Conservation (phyloP, 176 grass and related monocot genomes). For the Phoenix roebelenii region DNA sequence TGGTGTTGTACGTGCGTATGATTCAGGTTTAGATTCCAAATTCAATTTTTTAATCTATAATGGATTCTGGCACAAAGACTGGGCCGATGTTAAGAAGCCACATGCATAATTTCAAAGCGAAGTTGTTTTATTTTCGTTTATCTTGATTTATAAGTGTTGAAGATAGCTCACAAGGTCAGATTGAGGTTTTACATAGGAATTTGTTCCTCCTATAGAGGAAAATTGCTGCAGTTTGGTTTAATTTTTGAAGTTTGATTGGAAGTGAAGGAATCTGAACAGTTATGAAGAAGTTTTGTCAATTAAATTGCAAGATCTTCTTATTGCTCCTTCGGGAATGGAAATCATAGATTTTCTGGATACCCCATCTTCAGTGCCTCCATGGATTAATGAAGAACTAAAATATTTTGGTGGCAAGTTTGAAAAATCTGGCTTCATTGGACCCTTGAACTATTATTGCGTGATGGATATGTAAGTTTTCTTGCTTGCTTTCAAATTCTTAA, state of each 20-base stretch:
- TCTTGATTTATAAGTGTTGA: no score
- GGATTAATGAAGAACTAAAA: slow-evolving; percentile 43
- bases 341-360: slow-evolving; percentile 47
- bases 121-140: no score
- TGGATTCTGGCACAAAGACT: no score
- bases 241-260: background rate
- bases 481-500: background rate
- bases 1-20: no score
- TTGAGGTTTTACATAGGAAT: no score
- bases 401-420: slow-evolving; percentile 44
- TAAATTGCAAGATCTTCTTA: slow-evolving; percentile 19
- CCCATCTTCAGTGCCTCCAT: slow-evolving; percentile 27
- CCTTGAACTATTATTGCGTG: slow-evolving; percentile 59
- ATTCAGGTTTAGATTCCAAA: no score
- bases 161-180: no score
- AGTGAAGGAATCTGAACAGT: slow-evolving; percentile 47
- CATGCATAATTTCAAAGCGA: no score
- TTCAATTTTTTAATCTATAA: no score
- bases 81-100: no score
- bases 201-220: no score
- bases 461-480: slow-evolving; percentile 29
- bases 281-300: slow-evolving; percentile 43
- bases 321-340: slow-evolving; percentile 54
- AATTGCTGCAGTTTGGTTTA: no score
- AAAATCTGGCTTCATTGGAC: slow-evolving; percentile 60